Percentiles rank a stretch among this genome's conserved stretches.
Conservation (phyloP, 164 flowering plant genomes). For the Berberis vulgaris region DNA sequence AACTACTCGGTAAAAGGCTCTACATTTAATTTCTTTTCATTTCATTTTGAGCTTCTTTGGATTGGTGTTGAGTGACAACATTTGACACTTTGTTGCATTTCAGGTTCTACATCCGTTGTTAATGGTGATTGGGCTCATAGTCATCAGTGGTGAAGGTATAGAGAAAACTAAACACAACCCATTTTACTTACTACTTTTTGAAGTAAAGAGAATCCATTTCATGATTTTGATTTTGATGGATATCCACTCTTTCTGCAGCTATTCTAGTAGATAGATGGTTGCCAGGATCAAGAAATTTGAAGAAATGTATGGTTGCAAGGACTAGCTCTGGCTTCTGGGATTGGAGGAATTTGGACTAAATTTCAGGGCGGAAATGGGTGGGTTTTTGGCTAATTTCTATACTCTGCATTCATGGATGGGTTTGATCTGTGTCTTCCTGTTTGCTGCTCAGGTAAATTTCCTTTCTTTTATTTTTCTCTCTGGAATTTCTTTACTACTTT, state of each 20-base stretch:
- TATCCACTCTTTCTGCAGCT: neutral
- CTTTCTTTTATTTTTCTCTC: slow-evolving; percentile 2
- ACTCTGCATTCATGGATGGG: slow-evolving; percentile 98
- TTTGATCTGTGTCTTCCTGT: slow-evolving; percentile 53
- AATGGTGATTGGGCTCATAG: slow-evolving; percentile 90
- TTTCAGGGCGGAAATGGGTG: slow-evolving; percentile 59
- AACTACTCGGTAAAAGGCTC: slow-evolving; percentile 32
- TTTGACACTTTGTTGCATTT: neutral
- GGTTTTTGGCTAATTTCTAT: slow-evolving; percentile 73
- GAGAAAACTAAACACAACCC: neutral
- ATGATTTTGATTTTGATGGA: neutral
- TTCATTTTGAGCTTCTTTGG: neutral
- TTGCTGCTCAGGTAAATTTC: slow-evolving; percentile 62
- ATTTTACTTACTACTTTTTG: neutral
- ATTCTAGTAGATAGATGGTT: slow-evolving; percentile 49
- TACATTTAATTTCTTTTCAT: neutral
- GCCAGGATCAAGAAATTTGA: slow-evolving; percentile 72
- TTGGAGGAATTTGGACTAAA: slow-evolving; percentile 87
- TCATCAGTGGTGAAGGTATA: slow-evolving; percentile 92
- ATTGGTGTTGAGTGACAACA: neutral
- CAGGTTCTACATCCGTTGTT: slow-evolving; percentile 84
- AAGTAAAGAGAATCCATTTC: neutral
- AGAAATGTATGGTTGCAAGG: slow-evolving; percentile 90
- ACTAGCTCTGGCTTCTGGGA: slow-evolving; percentile 69
- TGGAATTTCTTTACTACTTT: neutral